These are phyloP conservation scores for Dacryopinax primogenitus DNA, from an alignment of 768 basidiomycete genomes.

Conservation along the genomic window DNA sequence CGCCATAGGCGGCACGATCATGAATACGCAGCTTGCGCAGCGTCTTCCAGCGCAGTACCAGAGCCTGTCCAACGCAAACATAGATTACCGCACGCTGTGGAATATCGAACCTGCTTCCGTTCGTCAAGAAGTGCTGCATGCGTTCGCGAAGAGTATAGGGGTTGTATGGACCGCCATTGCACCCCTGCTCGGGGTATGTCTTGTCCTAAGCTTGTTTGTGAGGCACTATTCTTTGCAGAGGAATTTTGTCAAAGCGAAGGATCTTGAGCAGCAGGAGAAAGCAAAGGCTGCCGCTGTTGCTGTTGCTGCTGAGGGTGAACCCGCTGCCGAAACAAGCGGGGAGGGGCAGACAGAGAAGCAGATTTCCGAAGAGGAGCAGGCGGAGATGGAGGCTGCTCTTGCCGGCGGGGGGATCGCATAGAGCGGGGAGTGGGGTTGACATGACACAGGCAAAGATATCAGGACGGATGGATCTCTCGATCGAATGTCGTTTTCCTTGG, in stretches of 20 bases:
- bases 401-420: not conserved
- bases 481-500: not conserved
- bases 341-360: not conserved
- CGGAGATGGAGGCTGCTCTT: not conserved
- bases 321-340: not conserved
- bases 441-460: not conserved
- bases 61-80: not conserved
- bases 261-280: not conserved
- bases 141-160: conserved; percentile 50
- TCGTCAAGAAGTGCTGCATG: conserved; percentile 42
- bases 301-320: not conserved
- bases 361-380: not conserved
- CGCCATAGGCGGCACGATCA: conserved; percentile 7
- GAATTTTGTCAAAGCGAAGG: conserved; percentile 6
- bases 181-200: conserved; percentile 15
- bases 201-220: not conserved
- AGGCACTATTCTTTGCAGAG: not conserved
- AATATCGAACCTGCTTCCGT: conserved; percentile 33
- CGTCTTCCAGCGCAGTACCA: not conserved
- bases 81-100: conserved; percentile 31
- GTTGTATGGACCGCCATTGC: conserved; percentile 45
- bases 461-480: not conserved
- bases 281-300: not conserved
- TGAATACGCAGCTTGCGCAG: conserved; percentile 8
- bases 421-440: not conserved